These are phyloP conservation scores for Corymbia citriodora DNA, from an alignment of 441 rosid genomes.

Conservation along the genomic window DNA sequence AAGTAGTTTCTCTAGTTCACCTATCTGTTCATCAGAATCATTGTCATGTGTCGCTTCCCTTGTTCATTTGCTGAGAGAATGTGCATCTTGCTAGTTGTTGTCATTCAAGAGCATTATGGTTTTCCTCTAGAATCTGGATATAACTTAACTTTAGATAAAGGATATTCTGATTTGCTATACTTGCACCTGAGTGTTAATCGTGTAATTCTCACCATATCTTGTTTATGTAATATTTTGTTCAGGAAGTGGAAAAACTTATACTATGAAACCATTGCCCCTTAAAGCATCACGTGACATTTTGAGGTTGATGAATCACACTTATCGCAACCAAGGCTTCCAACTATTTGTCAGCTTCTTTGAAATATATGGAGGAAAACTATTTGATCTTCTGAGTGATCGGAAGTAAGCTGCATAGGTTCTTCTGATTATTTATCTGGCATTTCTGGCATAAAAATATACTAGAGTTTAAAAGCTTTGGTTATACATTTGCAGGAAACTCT, in stretches of 20 bases:
- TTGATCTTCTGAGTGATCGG: slow-evolving; percentile 85
- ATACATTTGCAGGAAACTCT: slow-evolving; percentile 66
- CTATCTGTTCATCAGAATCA: not conserved
- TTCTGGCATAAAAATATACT: not conserved
- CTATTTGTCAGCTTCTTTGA: slow-evolving; percentile 94
- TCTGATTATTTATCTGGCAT: not conserved
- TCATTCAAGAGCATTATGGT: not conserved
- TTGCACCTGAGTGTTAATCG: not conserved
- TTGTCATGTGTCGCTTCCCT: not conserved
- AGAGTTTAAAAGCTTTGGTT: not conserved
- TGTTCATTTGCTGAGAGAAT: not conserved
- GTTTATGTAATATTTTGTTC: slow-evolving; percentile 1
- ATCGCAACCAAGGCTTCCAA: slow-evolving; percentile 87
- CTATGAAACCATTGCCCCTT: slow-evolving; percentile 96
- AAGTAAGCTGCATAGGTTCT: slow-evolving; percentile 50
- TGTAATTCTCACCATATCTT: not conserved
- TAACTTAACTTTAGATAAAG: not conserved
- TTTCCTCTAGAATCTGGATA: not conserved
- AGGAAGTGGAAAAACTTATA: slow-evolving; percentile 98
- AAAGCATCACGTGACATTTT: slow-evolving; percentile 90
- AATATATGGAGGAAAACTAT: slow-evolving; percentile 96
- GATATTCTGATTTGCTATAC: not conserved
- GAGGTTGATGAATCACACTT: slow-evolving; percentile 91
- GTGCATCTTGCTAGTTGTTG: not conserved
- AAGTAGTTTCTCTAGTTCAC: not conserved